These are phyloP conservation scores for Dictyostelium discoideum DNA, from an alignment of 78 protist genomes.

Conservation along the genomic window dicty_2.7 NC_007089.4:1448501-1449000, in stretches of 20 bases:
- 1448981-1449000: not conserved
- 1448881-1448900: not conserved
- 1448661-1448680: not conserved
- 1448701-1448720: not conserved
- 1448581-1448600: not conserved
- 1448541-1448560: too few species aligned
- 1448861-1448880: not conserved
- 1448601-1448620: not conserved
- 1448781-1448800: not conserved
- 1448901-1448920: not conserved
- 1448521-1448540: too few species aligned
- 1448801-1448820: not conserved
- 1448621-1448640: not conserved
- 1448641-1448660: not conserved
- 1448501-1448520: too few species aligned
- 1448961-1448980: not conserved
- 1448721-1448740: not conserved
- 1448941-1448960: not conserved
- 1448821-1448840: not conserved
- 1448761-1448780: not conserved
- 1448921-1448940: not conserved
- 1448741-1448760: not conserved
- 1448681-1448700: not conserved
- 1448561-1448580: too few species aligned
- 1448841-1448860: not conserved